Base-by-base conservation (phyloP, 179 eudicot species). In the Silene noctiflora region DNA sequence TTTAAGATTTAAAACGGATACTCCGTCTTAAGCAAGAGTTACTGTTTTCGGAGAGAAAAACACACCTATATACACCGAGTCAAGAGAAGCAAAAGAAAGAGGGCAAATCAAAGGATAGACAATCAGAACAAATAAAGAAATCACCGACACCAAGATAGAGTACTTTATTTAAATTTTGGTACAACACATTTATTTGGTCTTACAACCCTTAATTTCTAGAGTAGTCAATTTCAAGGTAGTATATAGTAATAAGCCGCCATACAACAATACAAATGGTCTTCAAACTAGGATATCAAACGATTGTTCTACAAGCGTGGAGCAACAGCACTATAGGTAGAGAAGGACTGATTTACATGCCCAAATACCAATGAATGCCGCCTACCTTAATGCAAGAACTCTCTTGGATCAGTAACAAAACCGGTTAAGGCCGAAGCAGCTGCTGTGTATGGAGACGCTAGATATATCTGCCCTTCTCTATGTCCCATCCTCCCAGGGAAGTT, bases 401-500 rank as follows among this genome's bases (percentile, higher is more conserved):
- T 39, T 35, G 55, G 71, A 67, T 67, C 72, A 12, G 72, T 68
- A 19, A 39, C 55, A 68, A 35, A 39, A 39, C 55, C 55, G 8
- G 72, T 39, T 27, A 68, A 42, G 19, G 55, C 55, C 1, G 25
- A 68, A 6, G 55, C 72, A 1, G 72, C 72, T 3, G 55, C 98
- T 20, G 99, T 95, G 81, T 89, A 93, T 1, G 99, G 99, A 74
- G 99, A 95, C 33, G 99, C 99, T 10, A 93, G 83, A 81, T 95
- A 95, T 19, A 94, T 92, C 81, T 94, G 93, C 74, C 98, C 98
- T 78, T 95, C 99, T 83, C 84, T 91, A 89, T 93, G 89, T 1
- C 98, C 98, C 98, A 94, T 94, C 67, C 97, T 82, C 25, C 98
- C 84, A 4, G 99, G 99, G 87, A 95, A 93, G 83, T 95, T 95